A percentile compares a stretch with the other conserved stretches of the same genome.
phyloP scores from a whole-genome alignment of 257 asterid species.

The Solanum corneliomulleri region DNA sequence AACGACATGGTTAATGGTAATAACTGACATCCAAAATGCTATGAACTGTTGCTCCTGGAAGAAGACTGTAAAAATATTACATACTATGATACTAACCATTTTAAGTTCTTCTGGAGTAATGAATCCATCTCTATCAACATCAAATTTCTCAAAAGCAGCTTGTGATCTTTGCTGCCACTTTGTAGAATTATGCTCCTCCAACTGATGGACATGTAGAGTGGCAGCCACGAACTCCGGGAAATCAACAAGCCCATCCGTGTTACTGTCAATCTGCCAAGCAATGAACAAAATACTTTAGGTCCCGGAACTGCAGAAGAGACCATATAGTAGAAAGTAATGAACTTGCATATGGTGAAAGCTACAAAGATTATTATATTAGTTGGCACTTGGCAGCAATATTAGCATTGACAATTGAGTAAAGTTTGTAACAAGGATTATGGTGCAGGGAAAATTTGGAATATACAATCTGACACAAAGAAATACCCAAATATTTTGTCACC shows the following conservation, averaged over 20 bases:
- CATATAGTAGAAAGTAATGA: not conserved
- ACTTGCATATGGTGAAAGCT: not conserved
- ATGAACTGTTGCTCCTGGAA: not conserved
- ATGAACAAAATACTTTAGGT: not conserved
- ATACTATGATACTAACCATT: conserved; percentile 31
- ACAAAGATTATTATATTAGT: not conserved
- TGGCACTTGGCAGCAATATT: not conserved
- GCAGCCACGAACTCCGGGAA: conserved; percentile 82
- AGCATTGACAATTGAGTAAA: not conserved
- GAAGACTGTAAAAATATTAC: not conserved
- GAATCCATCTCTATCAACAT: conserved; percentile 67
- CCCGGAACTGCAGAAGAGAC: not conserved
- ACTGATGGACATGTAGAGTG: conserved; percentile 65
- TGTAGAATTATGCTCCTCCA: conserved; percentile 64
- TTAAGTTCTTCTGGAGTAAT: conserved; percentile 70
- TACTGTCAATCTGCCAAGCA: conserved; percentile 62
- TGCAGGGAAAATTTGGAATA: not conserved
- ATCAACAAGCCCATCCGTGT: conserved; percentile 79
- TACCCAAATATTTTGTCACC: not conserved
- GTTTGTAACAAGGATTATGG: not conserved
- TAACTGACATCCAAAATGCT: not conserved
- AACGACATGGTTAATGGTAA: not conserved
- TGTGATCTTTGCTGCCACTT: conserved; percentile 64
- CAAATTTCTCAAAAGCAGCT: conserved; percentile 74
- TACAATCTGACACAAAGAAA: not conserved